Evolutionary conservation across 257 asterid genomes (phyloP).

Genomic region (Parsonsia alboflavescens): DNA sequence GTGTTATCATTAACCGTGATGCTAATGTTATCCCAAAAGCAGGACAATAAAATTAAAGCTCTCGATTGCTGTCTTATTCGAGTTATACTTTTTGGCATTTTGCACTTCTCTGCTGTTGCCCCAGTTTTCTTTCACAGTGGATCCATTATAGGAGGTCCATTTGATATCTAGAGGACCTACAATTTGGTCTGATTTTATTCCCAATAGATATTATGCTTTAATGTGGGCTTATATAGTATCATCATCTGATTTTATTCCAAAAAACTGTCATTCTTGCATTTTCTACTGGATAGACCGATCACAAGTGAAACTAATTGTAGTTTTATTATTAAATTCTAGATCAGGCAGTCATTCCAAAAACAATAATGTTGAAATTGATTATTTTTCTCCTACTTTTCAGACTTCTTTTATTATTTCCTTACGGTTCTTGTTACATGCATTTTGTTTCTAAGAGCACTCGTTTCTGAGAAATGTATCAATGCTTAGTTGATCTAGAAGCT

Average conservation of each 20-base stretch:
- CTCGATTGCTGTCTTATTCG: not conserved
- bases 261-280: not conserved
- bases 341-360: not conserved
- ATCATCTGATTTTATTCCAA: not conserved
- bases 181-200: no score
- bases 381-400: not conserved
- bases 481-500: not conserved
- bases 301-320: not conserved
- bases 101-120: not conserved
- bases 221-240: not conserved
- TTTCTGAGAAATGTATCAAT: not conserved
- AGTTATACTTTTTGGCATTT: not conserved
- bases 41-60: not conserved
- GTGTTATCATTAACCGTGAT: not conserved
- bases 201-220: not conserved
- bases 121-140: not conserved
- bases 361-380: not conserved
- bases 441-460: not conserved
- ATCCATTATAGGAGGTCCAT: not conserved
- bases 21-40: not conserved
- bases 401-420: not conserved
- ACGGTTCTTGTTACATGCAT: not conserved
- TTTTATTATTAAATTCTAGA: not conserved
- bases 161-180: not conserved
- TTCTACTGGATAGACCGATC: not conserved